These are phyloP conservation scores for Arabidopsis arenosa DNA, from an alignment of 345 rosid species.

Conservation along the genomic window DNA sequence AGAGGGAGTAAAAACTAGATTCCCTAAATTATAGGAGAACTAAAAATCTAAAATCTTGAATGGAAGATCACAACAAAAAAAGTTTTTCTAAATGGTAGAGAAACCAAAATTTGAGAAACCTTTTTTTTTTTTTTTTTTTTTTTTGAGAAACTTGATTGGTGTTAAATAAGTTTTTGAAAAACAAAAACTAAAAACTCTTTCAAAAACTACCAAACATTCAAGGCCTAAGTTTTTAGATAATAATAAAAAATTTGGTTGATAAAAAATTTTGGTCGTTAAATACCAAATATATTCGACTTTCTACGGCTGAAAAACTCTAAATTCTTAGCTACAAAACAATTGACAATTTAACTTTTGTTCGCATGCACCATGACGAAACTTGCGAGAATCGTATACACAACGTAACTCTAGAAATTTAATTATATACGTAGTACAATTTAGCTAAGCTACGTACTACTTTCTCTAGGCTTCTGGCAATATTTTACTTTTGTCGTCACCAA, in stretches of 20 bases:
- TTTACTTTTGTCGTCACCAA: slow-evolving; percentile 15
- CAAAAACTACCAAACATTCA: no score
- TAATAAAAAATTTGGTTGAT: neutral
- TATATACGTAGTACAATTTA: neutral
- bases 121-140: no score
- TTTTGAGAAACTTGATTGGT: no score
- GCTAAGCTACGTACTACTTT: neutral
- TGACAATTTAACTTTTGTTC: neutral
- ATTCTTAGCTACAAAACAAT: slow-evolving; percentile 6
- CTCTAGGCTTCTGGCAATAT: slow-evolving; percentile 3
- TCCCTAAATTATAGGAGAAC: no score
- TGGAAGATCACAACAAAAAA: no score
- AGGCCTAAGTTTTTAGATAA: no score
- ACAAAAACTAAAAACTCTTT: no score
- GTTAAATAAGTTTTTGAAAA: no score
- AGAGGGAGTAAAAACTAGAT: no score
- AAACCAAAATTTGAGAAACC: no score
- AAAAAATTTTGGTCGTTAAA: neutral
- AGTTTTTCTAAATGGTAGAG: no score
- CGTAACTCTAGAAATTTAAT: neutral
- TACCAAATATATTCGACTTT: neutral
- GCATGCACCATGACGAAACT: slow-evolving; percentile 15
- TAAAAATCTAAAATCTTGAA: no score
- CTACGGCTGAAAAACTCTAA: neutral
- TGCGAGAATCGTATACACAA: neutral